A percentile compares a stretch with the other conserved stretches of the same genome.
Evolutionary conservation across 2,329 filamentous ascomycete genomes (phyloP).

Genomic region (Chaetothyriales sp.): DNA sequence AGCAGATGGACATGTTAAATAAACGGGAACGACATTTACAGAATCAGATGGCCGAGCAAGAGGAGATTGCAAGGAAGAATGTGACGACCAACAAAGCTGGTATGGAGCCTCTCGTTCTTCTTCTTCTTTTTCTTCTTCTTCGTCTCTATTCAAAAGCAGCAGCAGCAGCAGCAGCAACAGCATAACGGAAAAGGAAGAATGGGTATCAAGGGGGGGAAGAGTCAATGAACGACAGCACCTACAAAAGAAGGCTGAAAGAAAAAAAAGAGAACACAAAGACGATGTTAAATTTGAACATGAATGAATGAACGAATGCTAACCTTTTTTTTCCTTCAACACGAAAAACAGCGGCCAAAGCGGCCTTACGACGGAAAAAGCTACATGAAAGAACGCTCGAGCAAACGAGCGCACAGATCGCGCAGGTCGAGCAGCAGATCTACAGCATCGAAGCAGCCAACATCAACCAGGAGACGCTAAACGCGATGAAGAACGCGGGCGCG

Average conservation of each 20-base stretch:
- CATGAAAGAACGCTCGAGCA: constrained; percentile 86
- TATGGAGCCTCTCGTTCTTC: constrained; percentile 32
- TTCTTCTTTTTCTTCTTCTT: not conserved
- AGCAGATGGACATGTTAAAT: constrained; percentile 91
- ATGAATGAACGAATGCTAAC: too few relatives aligned
- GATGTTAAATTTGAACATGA: not conserved
- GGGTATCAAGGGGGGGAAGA: not conserved
- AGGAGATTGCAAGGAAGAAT: constrained; percentile 74
- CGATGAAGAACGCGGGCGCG: constrained; percentile 78
- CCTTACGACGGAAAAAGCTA: constrained; percentile 83
- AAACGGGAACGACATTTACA: constrained; percentile 88
- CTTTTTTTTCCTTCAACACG: not conserved
- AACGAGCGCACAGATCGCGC: constrained; percentile 75
- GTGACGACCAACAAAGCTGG: constrained; percentile 80
- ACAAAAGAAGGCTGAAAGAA: not conserved
- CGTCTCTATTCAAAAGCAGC: too few relatives aligned
- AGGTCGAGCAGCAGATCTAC: constrained; percentile 88
- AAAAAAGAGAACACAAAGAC: not conserved
- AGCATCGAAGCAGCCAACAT: constrained; percentile 97
- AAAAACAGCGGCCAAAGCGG: constrained; percentile 71
- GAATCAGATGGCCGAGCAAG: constrained; percentile 85
- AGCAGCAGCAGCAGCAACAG: too few relatives aligned
- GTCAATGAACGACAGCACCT: not conserved
- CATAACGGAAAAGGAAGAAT: not conserved
- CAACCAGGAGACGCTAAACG: constrained; percentile 87